Evolutionary conservation across 106 monocot species (phyloP), one percentile per base, ranked within the genome.

Genomic region (Posidonia australis): DNA sequence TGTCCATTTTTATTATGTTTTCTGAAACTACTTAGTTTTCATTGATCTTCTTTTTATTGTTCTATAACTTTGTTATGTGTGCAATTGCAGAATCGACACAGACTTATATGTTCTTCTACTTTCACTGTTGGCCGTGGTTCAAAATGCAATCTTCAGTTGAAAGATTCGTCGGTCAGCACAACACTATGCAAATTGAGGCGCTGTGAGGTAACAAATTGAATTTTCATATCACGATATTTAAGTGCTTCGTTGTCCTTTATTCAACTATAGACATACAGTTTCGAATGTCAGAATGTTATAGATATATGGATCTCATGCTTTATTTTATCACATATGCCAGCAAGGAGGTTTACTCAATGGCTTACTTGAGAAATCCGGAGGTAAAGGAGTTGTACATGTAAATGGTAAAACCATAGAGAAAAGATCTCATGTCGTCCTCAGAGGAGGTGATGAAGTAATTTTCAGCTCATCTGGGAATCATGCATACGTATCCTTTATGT

Each of bases 391-490:
- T 62, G 82, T 98, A 10, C 77, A 78, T 76, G 83, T 98, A 52
- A 98, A 98, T 77, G 98, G 98, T 59, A 98, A 85, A 75, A 77
- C 48, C 36, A 41, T 98, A 18, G 81, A 79, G 30, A 83, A 76
- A 71, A 82, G 87, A 70, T 48, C 87, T 53, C 72, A 76, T 19
- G 26, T 88, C 43, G 51, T 72, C 14, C 78, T 98, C 28, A 71
- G 54, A 32, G 84, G 77, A 64, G 98, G 98, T 16, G 98, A 98
- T 87, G 98, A 98, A 67, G 67, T 98, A 32, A 68, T 91, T 63
- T 98, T 98, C 78, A 78, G 74, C 62, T 77, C 87, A 41, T 71
- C 80, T 43, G 85, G 83, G 75, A 87, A 82, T 24, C 84, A 98
- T 91, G 71, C 90, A 76, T 98, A 98, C 71, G 98, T 91, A 98